A percentile compares a stretch with the other conserved stretches of the same genome.
Evolutionary conservation across 345 rosid genomes (phyloP).

Genomic region (Eucalyptus albens): DNA sequence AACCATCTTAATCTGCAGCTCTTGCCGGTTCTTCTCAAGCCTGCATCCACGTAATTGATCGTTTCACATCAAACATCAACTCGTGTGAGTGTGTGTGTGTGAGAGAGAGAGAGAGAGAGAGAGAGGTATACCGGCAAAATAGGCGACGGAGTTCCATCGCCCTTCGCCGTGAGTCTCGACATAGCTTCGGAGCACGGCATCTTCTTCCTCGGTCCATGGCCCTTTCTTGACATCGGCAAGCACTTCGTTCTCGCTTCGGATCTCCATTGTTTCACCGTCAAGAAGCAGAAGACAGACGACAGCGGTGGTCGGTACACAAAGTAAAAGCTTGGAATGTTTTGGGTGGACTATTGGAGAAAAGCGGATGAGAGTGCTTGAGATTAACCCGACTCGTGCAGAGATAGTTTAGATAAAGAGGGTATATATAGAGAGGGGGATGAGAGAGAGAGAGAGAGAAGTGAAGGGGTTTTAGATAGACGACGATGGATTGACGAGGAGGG

Average conservation of each 20-base stretch:
- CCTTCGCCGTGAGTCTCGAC: constrained; percentile 77
- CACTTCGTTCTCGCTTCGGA: not conserved
- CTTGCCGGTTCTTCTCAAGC: constrained; percentile 81
- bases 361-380: not conserved
- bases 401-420: not conserved
- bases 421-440: not conserved
- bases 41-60: constrained; percentile 11
- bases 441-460: not conserved
- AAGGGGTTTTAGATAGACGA: not conserved
- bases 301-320: not conserved
- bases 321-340: not conserved
- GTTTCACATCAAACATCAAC: not conserved
- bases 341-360: not conserved
- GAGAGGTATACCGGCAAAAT: constrained; percentile 5
- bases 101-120: not conserved
- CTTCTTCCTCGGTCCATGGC: constrained; percentile 94
- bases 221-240: constrained; percentile 45
- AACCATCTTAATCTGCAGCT: constrained; percentile 96
- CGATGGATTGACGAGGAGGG: not conserved
- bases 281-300: not conserved
- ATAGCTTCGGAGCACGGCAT: constrained; percentile 46
- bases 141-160: constrained; percentile 84
- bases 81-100: not conserved
- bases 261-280: not conserved
- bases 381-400: not conserved